Base-by-base conservation (phyloP, 1,284 basidiomycete species). In the Ganoderma multipileum region DNA sequence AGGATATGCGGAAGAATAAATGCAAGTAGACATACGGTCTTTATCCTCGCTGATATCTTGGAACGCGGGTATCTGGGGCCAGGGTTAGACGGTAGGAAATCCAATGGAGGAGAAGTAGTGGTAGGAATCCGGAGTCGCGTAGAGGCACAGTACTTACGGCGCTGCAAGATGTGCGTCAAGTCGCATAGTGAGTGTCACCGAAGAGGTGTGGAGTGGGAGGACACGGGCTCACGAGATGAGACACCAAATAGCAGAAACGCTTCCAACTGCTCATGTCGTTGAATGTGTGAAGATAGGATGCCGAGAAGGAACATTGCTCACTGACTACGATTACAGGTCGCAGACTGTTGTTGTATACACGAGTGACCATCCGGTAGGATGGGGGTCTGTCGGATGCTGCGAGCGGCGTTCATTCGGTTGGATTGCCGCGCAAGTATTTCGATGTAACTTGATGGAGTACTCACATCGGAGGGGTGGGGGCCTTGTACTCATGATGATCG, bases 311-410 rank as follows among this genome's bases (percentile, higher is more conserved):
- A 7, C 20, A n/a, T 2, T 54, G 83, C 90, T 74, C 68, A 91
- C 91, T 80, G 64, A 80, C 72, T 30, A 89, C 64, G 23, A 92
- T 84, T 26, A 89, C 74, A 3, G 91, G 89, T 33, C 91, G 82
- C 70, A 92, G 75, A 75, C 82, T 91, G 64, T 82, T 79, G 64
- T 78, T 79, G 67, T 89, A 91, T 28, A 89, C 77, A 68, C 85
- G 82, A 33, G 81, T 82, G n/a, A 89, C 84, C 75, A 88, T 86
- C 20, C 85, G 82, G 78, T 90, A 91, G 2, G 88, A 80, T 9
- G 88, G 87, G 11, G 88, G 88, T 26, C 71, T 72, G 16, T 73
- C 67, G 28, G 42, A 58, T 44, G 68, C 68, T 71, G 60, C 39
- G 44, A 39, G 52, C 20, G 50, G 50, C 20, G 50, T 33, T 63